phyloP scores from a whole-genome alignment of 129 eudicot genomes.

The Chrysanthemum lavandulifolium region DNA sequence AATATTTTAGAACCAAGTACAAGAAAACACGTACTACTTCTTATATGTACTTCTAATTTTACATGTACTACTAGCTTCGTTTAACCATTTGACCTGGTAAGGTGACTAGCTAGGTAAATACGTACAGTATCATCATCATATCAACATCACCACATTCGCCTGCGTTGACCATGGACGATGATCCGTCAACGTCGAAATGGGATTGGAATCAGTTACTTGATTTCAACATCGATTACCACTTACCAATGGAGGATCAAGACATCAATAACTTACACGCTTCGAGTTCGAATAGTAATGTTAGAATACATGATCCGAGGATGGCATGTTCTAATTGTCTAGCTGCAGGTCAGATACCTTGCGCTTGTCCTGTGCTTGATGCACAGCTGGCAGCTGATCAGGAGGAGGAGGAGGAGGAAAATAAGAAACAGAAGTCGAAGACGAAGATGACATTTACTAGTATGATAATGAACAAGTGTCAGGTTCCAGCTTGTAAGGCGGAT shows the following conservation, averaged over 20 bases:
- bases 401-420: conserved; percentile 44
- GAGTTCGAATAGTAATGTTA: conserved; percentile 33
- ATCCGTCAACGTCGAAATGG: conserved; percentile 31
- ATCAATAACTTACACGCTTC: too few species aligned
- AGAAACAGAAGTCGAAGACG: conserved; percentile 57
- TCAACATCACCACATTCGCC: neutral
- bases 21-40: too few species aligned
- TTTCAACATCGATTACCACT: conserved; percentile 51
- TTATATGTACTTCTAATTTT: too few species aligned
- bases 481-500: conserved; percentile 70
- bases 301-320: conserved; percentile 80
- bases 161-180: conserved; percentile 21
- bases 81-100: too few species aligned
- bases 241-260: neutral
- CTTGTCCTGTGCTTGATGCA: conserved; percentile 88
- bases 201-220: conserved; percentile 54
- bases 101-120: too few species aligned
- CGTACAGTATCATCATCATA: too few species aligned
- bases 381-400: conserved; percentile 37
- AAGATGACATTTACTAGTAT: neutral
- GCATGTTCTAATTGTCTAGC: conserved; percentile 32
- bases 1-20: too few species aligned
- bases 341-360: conserved; percentile 8
- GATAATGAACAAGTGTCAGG: conserved; percentile 52
- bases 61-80: too few species aligned